Conservation (phyloP, 2,329 filamentous ascomycete genomes). For the Cytospora piceicola region DNA sequence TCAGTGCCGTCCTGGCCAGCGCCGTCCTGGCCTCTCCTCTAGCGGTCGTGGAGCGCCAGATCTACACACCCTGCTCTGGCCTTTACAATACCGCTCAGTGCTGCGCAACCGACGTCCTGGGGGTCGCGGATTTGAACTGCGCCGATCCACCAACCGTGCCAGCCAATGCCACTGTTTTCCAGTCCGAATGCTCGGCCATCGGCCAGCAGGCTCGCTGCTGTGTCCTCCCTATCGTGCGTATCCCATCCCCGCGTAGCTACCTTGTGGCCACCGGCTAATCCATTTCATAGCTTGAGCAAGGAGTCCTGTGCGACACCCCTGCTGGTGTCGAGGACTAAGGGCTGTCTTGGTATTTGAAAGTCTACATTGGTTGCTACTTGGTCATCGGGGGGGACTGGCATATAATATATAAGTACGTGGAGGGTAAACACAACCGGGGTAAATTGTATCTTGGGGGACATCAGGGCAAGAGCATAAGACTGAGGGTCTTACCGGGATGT, state of each 20-base stretch:
- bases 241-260: rapidly evolving
- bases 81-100: slow-evolving; percentile 55
- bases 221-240: slow-evolving; percentile 51
- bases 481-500: no score
- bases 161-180: slow-evolving; percentile 34
- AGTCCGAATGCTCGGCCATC: slow-evolving; percentile 48
- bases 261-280: slow-evolving; percentile 10
- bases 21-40: slow-evolving; percentile 34
- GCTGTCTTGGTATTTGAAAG: not conserved
- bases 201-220: slow-evolving; percentile 64
- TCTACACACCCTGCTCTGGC: slow-evolving; percentile 47
- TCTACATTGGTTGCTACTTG: not conserved
- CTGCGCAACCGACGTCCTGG: slow-evolving; percentile 65
- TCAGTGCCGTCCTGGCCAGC: slow-evolving; percentile 25
- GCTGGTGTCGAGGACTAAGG: slow-evolving; percentile 36
- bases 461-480: no score
- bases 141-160: slow-evolving; percentile 36
- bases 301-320: slow-evolving; percentile 41
- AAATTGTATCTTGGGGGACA: no score
- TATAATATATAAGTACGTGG: no score
- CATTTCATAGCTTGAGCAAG: slow-evolving; percentile 38
- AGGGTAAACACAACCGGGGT: no score
- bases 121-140: slow-evolving; percentile 62
- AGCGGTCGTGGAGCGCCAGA: slow-evolving; percentile 42
- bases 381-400: not conserved